Conservation (phyloP, 2,329 filamentous ascomycete genomes). For the Venturia nashicola region DNA sequence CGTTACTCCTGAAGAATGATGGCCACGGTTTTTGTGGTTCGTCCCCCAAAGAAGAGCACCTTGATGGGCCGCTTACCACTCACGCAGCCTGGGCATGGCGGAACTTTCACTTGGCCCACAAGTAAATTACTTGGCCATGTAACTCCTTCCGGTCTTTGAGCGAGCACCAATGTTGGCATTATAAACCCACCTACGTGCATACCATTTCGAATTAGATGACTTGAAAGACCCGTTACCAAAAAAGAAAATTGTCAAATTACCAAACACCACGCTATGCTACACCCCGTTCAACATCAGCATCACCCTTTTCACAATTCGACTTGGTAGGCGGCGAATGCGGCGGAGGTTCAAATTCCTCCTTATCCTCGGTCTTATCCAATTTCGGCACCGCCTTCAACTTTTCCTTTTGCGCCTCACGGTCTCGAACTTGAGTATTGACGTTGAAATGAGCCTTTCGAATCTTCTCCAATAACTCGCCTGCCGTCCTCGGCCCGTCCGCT, state of each 20-base stretch:
- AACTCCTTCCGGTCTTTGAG: background rate
- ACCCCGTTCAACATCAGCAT: background rate
- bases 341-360: background rate
- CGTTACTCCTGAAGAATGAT: background rate
- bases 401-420: conserved; percentile 21
- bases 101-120: background rate
- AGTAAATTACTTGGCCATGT: background rate
- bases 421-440: conserved; percentile 22
- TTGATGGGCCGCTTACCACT: background rate
- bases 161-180: background rate
- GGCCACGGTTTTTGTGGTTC: background rate
- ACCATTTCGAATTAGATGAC: too few relatives aligned
- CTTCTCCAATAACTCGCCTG: conserved; percentile 20
- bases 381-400: conserved; percentile 11
- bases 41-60: background rate
- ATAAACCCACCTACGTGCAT: background rate
- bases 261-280: background rate
- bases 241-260: too few relatives aligned
- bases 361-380: background rate
- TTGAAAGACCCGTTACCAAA: too few relatives aligned
- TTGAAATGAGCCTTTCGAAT: conserved; percentile 23
- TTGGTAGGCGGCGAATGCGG: background rate
- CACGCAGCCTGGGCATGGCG: background rate
- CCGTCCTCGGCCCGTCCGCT: conserved; percentile 17
- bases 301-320: background rate